Base-by-base conservation (phyloP, 2,329 filamentous ascomycete species). In the Fusarium nematophilum region DNA sequence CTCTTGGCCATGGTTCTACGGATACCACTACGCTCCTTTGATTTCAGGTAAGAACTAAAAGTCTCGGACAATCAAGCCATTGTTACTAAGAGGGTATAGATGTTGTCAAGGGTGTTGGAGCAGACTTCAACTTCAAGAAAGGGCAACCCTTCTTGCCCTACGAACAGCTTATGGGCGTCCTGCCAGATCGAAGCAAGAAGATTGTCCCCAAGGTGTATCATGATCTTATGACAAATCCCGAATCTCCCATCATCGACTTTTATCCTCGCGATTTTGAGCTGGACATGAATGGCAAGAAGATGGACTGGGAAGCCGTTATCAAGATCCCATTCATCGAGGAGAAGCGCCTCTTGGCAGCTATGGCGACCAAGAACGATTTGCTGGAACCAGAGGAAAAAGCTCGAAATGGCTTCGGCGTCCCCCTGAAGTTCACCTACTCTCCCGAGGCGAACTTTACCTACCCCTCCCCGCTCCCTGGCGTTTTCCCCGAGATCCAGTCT, bases 221-320 rank as follows among this genome's bases (percentile, higher is more conserved):
- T 76, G 87, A 92, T 21, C 82, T 99, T 42, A 99, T 99, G 95
- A 97, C 92, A 2, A 91, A 91, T 50, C 83, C 90, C 2, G 86
- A 90, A 13, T 98, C 94, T 13, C 93, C 95, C 2, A 99, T 99
- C 73, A 90, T 97, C 70, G 95, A 99, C 73, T 99, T 99, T 74
- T 99, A 99, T 70, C 95, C 95, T 3, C 86, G 94, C 67, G 95
- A 99, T 69, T 99, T 99, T 70, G 92, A 96, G 64, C 83, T 99
- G 33, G 96, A 99, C 73, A 98, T 99, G 95, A 98, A 99, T 68
- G 96, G 95, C 56, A 99, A 99, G 81, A 99, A 97, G 79, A 96
- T 97, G 90, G 96, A 99, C 62, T 99, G 95, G 95, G 95, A 99
- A 73, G 95, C 95, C 23, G 94, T 99, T 30, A 93, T 99, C 63